Conservation (phyloP, 2,329 filamentous ascomycete species). For the Hymenoscyphus fructigenus region DNA sequence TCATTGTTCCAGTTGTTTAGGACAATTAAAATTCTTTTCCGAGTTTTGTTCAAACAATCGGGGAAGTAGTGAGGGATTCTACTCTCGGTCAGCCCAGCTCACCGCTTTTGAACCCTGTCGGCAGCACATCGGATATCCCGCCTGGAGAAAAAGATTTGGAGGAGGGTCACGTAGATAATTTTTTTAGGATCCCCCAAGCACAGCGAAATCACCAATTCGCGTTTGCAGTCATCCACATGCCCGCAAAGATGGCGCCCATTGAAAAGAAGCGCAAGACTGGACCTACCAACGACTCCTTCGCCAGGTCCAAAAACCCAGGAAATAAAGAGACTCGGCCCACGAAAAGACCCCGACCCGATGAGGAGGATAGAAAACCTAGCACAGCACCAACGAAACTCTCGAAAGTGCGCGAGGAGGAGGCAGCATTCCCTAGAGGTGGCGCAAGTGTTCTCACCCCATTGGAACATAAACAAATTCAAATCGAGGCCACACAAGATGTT, state of each 20-base stretch:
- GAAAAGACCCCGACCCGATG: constrained; percentile 33
- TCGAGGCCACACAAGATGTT: constrained; percentile 89
- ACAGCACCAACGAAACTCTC: constrained; percentile 34
- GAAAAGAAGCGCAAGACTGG: constrained; percentile 36
- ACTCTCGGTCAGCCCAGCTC: too few species aligned
- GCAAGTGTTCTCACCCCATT: constrained; percentile 87
- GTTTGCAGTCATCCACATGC: background rate
- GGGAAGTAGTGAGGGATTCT: too few species aligned
- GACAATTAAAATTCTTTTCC: too few species aligned
- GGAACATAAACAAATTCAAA: constrained; percentile 94
- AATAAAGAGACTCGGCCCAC: constrained; percentile 31
- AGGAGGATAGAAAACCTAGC: constrained; percentile 26
- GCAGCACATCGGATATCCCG: too few species aligned
- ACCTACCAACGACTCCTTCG: constrained; percentile 37
- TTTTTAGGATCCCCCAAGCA: too few species aligned
- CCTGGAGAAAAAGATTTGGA: too few species aligned
- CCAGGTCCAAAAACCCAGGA: constrained; percentile 30
- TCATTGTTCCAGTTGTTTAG: too few species aligned
- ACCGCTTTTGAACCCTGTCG: too few species aligned
- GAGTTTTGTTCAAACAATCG: too few species aligned
- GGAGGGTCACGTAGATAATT: too few species aligned
- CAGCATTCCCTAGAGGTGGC: constrained; percentile 88
- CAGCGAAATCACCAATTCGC: background rate
- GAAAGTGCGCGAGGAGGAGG: constrained; percentile 74
- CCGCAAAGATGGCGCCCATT: constrained; percentile 34